Evolutionary conservation across 139 green algal species (phyloP), one percentile per base, ranked within the genome.

Genomic region (Chlorella sp.): DNA sequence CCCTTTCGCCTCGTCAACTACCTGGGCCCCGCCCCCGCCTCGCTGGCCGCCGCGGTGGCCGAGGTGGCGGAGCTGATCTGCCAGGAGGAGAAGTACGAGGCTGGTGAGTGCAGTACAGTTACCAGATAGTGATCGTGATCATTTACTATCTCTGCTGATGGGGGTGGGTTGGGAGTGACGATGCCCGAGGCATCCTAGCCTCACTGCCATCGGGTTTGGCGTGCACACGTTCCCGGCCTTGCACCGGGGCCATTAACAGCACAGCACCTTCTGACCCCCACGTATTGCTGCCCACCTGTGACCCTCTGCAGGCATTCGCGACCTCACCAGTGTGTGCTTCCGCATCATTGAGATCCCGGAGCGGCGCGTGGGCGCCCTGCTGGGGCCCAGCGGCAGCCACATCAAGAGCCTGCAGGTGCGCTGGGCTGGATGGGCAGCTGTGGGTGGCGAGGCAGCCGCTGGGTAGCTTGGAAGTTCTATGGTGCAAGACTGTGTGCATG

Each of bases 1-100:
- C 87, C 87, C 58, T 90, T 90, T 70, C 82, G 87, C 64, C 48
- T 83, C 11, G 82, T 90, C 38, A 73, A 73, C n/a, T 88, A 83
- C 54, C n/a, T 70, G 24, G 30, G 67, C 20, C n/a, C 68, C 8
- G 40, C 17, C 32, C 26, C 85, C 11, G 41, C 81, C 58, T 22
- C 67, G 36, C 38, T 90, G 28, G 30, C 72, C 2, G 65, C 73
- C 6, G 87, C 73, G 1, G 83, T 86, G 67, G 77, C 41, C 14
- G 73, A 81, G 65, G 87, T 90, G 36, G 41, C 54, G 44, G 73
- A 85, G 17, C 54, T 75, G 58, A 30, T 88, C 22, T 73, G 62
- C 67, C 64, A 84, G 60, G 87, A 90, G 56, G 67, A 76, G 20
- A 82, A 74, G 72, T 90, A 90, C 58, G 54, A 62, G 17, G 40